Percentiles rank a stretch among this genome's conserved stretches.
phyloP scores from a whole-genome alignment of 257 asterid species.

The Solanum chilense region DNA sequence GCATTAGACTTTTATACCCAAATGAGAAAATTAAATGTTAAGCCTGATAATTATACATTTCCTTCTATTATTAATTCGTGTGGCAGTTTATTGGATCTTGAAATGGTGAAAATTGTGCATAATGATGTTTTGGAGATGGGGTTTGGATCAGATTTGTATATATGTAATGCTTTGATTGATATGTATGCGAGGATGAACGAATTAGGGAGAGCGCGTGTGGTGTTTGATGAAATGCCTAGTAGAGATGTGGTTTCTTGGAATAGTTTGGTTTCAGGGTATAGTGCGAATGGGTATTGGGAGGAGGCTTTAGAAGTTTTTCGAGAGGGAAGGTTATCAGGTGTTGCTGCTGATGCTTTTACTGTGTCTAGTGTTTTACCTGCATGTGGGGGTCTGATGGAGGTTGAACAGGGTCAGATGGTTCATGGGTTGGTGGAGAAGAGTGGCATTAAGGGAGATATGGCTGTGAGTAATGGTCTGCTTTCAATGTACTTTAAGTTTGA shows the following conservation, averaged over 20 bases:
- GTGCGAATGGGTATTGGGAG: conserved; percentile 49
- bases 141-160: conserved; percentile 51
- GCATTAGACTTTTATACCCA: conserved; percentile 48
- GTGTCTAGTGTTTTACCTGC: conserved; percentile 42
- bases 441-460: conserved; percentile 38
- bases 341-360: conserved; percentile 47
- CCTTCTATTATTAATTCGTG: conserved; percentile 75
- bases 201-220: conserved; percentile 31
- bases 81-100: conserved; percentile 41
- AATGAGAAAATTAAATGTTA: conserved; percentile 37
- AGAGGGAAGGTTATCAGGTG: conserved; percentile 23
- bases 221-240: conserved; percentile 56
- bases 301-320: conserved; percentile 45
- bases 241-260: conserved; percentile 82
- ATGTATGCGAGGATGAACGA: conserved; percentile 53
- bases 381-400: conserved; percentile 52
- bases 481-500: conserved; percentile 65
- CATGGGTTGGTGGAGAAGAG: conserved; percentile 58
- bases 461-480: conserved; percentile 48
- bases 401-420: conserved; percentile 42
- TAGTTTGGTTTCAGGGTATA: conserved; percentile 66
- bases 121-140: conserved; percentile 38
- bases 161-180: conserved; percentile 55
- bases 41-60: conserved; percentile 55
- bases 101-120: conserved; percentile 39